Percentiles rank a stretch among this genome's conserved stretches.
These are phyloP conservation scores for Sporobolomyces pararoseus DNA, from an alignment of 768 basidiomycete species.

Conservation along the genomic window DNA sequence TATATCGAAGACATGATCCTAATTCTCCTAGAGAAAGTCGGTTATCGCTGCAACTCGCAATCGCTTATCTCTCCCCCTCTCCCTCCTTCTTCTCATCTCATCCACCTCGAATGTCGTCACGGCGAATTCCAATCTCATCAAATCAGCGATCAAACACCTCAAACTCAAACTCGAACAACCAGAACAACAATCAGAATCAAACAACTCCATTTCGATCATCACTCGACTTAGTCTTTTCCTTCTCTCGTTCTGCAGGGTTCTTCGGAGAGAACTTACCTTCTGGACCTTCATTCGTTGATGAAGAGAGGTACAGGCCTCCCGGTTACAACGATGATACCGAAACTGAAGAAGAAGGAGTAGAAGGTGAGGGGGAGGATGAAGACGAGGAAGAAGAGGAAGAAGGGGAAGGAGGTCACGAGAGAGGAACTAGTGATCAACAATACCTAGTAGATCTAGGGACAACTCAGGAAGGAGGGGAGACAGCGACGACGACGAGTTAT, in stretches of 20 bases:
- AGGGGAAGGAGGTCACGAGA: not conserved
- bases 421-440: not conserved
- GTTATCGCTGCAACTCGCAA: no score
- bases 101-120: not conserved
- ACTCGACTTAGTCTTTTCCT: slow-evolving; percentile 42
- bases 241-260: slow-evolving; percentile 41
- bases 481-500: not conserved
- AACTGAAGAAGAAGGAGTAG: slow-evolving; percentile 16
- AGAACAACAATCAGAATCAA: not conserved
- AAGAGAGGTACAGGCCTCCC: slow-evolving; percentile 6
- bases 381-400: not conserved
- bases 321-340: slow-evolving; percentile 4
- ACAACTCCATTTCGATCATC: slow-evolving; percentile 20
- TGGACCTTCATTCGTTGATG: slow-evolving; percentile 38
- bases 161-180: not conserved
- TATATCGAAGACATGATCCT: no score
- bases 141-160: not conserved
- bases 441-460: not conserved
- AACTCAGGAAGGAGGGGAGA: not conserved
- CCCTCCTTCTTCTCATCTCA: not conserved
- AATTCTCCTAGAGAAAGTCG: no score
- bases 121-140: slow-evolving; percentile 5
- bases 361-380: not conserved
- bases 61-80: not conserved
- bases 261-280: slow-evolving; percentile 41